Base-by-base conservation (phyloP, 176 grass and related monocot genomes). In the Oryza rufipogon region DNA sequence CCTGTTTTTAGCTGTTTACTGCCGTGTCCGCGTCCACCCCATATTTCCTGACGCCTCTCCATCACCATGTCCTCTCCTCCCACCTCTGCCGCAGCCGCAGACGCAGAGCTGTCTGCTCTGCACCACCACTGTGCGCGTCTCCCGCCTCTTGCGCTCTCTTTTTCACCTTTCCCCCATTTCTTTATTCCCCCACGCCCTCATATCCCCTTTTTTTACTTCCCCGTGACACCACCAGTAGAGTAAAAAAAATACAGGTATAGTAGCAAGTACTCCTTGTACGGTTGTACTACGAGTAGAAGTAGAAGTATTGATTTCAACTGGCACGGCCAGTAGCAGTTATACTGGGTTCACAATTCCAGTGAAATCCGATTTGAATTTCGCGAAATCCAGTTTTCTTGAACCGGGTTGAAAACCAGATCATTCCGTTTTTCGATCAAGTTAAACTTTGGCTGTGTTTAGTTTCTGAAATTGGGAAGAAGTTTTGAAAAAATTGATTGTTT, bases 61-160 rank as follows among this genome's bases (percentile, higher is more conserved):
- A 41, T 41, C 41, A 9, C 7, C 9, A 41, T 41, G 39, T 41
- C 39, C 39, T 41, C 52, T 6, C 52, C 54, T 58, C 54, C 15
- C 13, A 2, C 58, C 58, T 63, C 58, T 63, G 58, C n/a, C 58
- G 58, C 58, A 3, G 58, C 17, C 54, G 17, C 54, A 20, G 54
- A 58, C 54, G 54, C 49, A 52, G 47, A 49, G 13, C 58, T 22
- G 64, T 19, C 73, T 25, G 51, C 78, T 64, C 87, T 82, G 76
- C 36, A 39, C 71, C 56, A 78, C 66, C 34, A 72, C 82, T 81
- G 72, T 66, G 66, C 78, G 25, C 86, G 74, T 9, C 90, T 86
- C 86, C 86, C 86, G 87, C 78, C 74, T 84, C 87, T 76, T 85
- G 58, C 91, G 87, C 91, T 92, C 75, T 80, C 80, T 2, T 81